Percentiles rank a stretch among this genome's conserved stretches.
Conservation (phyloP, 2,329 filamentous ascomycete species). For the Stagonosporopsis chrysanthemi region DNA sequence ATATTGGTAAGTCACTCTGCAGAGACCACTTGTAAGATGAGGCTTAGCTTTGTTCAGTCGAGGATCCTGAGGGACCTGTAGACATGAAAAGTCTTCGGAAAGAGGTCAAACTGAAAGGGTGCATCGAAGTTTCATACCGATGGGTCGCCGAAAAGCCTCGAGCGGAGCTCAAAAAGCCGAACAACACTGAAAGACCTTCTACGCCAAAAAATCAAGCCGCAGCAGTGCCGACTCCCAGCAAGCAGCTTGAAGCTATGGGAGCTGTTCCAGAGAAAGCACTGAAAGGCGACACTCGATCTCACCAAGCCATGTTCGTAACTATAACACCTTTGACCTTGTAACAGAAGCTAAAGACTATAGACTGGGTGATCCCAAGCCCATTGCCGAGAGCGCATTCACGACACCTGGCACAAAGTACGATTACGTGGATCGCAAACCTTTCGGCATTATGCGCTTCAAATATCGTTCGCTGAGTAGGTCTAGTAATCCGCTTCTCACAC, state of each 20-base stretch:
- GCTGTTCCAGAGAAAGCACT: constrained; percentile 30
- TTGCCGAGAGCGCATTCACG: not conserved
- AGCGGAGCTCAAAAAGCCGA: constrained; percentile 12
- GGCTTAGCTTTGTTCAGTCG: constrained; percentile 1
- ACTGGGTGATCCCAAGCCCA: not conserved
- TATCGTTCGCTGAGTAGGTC: constrained; percentile 26
- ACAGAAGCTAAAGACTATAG: not conserved
- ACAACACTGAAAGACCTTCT: not conserved
- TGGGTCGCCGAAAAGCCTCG: constrained; percentile 1
- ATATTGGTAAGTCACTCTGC: constrained; percentile 12
- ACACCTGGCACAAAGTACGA: not conserved
- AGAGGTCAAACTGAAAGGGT: not conserved
- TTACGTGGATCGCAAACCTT: constrained; percentile 12
- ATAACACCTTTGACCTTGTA: not conserved
- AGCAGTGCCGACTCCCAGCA: not conserved
- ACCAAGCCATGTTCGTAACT: constrained; percentile 20
- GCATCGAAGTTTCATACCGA: constrained; percentile 4
- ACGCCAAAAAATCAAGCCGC: not conserved
- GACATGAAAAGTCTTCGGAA: constrained; percentile 11
- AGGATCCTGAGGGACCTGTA: not conserved
- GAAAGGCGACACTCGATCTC: constrained; percentile 25
- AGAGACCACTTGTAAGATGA: not conserved
- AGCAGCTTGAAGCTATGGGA: not conserved
- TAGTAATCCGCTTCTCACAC: not conserved
- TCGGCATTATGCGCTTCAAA: constrained; percentile 28